Evolutionary conservation across 2,329 filamentous ascomycete species (phyloP).

Genomic region (Nigrospora sphaerica): DNA sequence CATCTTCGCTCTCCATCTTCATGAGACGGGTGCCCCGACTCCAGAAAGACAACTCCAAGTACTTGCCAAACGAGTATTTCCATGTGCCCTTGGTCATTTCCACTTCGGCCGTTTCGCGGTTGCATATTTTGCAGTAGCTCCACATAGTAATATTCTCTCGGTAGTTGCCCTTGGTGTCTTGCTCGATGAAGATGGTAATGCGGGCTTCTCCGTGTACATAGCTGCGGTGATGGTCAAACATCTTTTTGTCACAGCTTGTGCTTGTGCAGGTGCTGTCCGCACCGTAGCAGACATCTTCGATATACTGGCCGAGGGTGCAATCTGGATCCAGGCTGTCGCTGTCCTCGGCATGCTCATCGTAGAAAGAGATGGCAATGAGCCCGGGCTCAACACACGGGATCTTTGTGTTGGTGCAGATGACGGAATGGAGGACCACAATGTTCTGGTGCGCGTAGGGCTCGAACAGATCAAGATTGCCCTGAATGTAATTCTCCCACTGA

Average conservation of each 20-base stretch:
- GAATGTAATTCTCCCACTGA: constrained; percentile 93
- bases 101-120: constrained; percentile 80
- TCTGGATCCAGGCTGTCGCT: constrained; percentile 68
- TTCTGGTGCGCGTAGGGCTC: constrained; percentile 95
- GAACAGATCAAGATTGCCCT: constrained; percentile 82
- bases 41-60: constrained; percentile 96
- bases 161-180: constrained; percentile 40
- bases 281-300: constrained; percentile 78
- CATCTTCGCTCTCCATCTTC: constrained; percentile 44
- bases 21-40: constrained; percentile 72
- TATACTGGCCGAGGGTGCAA: constrained; percentile 88
- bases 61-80: constrained; percentile 98
- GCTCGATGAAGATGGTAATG: constrained; percentile 84
- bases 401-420: constrained; percentile 88
- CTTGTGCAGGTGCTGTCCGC: constrained; percentile 73
- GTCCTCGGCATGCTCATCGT: constrained; percentile 73
- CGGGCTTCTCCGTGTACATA: constrained; percentile 96
- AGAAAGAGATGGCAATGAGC: constrained; percentile 85
- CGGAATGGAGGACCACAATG: constrained; percentile 88
- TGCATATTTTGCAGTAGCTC: constrained; percentile 91
- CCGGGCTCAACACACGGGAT: constrained; percentile 90
- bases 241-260: constrained; percentile 79
- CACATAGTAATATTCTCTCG: constrained; percentile 84
- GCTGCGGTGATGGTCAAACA: constrained; percentile 89
- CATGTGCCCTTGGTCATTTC: constrained; percentile 91